Evolutionary conservation across 192 early-diverging fungal species (phyloP).

Genomic region (Backusella westeae): DNA sequence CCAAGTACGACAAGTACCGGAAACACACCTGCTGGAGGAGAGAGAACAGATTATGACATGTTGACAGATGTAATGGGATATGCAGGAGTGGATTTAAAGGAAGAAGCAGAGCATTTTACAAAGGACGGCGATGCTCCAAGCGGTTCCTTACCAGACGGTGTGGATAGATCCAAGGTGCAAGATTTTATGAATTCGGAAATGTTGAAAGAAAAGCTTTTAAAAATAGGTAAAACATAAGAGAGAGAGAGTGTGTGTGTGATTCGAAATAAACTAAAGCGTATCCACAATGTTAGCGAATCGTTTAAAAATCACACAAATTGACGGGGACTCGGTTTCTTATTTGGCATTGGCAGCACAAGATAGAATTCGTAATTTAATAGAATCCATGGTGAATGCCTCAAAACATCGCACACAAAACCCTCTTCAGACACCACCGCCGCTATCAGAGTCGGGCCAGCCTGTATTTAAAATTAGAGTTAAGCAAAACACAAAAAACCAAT

Average conservation of each 20-base stretch:
- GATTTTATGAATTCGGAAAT: constrained; percentile 45
- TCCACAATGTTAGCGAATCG: constrained; percentile 25
- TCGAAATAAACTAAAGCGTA: not conserved
- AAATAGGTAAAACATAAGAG: constrained; percentile 36
- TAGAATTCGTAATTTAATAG: constrained; percentile 57
- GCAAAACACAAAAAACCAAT: constrained; percentile 68
- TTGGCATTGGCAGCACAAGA: constrained; percentile 70
- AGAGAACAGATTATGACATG: constrained; percentile 49
- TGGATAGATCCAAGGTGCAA: constrained; percentile 43
- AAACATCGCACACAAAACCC: constrained; percentile 68
- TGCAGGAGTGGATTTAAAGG: constrained; percentile 71
- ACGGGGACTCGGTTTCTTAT: constrained; percentile 59
- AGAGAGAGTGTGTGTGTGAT: not conserved
- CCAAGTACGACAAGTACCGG: constrained; percentile 18
- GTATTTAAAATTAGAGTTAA: constrained; percentile 66
- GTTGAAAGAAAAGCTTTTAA: constrained; percentile 35
- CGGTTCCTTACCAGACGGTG: constrained; percentile 19
- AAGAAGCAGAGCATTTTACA: constrained; percentile 38
- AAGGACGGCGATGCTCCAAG: constrained; percentile 29
- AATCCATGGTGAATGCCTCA: constrained; percentile 67
- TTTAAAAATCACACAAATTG: constrained; percentile 42
- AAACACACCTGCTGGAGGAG: constrained; percentile 13
- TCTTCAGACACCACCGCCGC: constrained; percentile 56
- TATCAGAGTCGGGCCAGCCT: constrained; percentile 51
- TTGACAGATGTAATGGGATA: constrained; percentile 80